Evolutionary conservation across 1,139 yeast genomes (phyloP), one percentile per base, ranked within the genome.

Genomic region (Meyerozyma guilliermondii): DNA sequence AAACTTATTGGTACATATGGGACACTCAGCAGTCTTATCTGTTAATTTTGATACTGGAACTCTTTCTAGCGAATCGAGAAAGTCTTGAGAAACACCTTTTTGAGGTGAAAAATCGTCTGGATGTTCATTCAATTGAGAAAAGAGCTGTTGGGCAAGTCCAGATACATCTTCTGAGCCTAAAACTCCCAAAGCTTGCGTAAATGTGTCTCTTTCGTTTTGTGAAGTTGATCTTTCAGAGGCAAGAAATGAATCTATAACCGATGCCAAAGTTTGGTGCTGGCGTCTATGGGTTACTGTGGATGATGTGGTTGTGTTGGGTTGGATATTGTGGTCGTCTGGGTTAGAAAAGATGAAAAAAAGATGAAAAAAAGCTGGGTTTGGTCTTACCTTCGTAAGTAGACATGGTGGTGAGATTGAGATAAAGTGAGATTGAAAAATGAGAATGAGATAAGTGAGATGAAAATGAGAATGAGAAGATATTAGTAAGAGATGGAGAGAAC

Each of bases 1-100:
- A 54, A 80, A 91, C 43, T 73, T 75, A 47, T 78, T 79, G 31
- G 95, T 85, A 55, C 98, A 91, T 38, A 91, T 89, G 1, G 97
- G 85, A 59, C 98, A 91, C 42, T 67, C 74, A 4, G 70, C 72
- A 43, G 85, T 87, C 28, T 67, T 71, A n/a, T 61, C 55, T n/a
- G 74, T 71, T 28, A 87, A 57, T 17, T 61, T 54, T 40, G 70
- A 70, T 13, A 75, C 65, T 4, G 79, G 66, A 0, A 91, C 81
- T 46, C 98, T 63, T 38, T 87, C 95, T 42, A 91, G 67, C 0
- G 84, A 68, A 54, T 89, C 97, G 7, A 91, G 63, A 55, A 78
- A 87, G 39, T 75, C 77, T 48, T 84, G 86, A 3, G 80, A 66
- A 9, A 87, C 86, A 0, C 96, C 95, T 39, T 67, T 60, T 1